Percentiles rank a stretch among this genome's conserved stretches.
Evolutionary conservation across 495 filamentous ascomycete species (phyloP).

Genomic region (Astrothelium subdiscretum): DNA sequence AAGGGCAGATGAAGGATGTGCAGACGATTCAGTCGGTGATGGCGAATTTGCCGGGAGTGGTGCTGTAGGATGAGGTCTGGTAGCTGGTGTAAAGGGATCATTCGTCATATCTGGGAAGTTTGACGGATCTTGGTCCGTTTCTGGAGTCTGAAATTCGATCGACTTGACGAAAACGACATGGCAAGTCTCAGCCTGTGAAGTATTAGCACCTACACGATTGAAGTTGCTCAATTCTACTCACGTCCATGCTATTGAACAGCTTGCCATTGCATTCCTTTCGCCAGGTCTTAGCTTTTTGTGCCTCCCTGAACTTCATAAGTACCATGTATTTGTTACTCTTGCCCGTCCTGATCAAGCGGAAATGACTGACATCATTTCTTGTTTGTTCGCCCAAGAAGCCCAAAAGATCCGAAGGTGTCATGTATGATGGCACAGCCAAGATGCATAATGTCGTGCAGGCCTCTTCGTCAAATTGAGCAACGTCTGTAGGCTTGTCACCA

Average conservation of each 20-base stretch:
- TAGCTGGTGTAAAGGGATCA: slow-evolving; percentile 50
- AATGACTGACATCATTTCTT: slow-evolving; percentile 80
- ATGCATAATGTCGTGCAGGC: slow-evolving; percentile 88
- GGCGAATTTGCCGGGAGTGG: slow-evolving; percentile 17
- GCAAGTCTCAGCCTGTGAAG: slow-evolving; percentile 74
- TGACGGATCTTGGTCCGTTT: slow-evolving; percentile 24
- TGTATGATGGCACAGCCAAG: slow-evolving; percentile 85
- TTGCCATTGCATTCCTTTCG: slow-evolving; percentile 86
- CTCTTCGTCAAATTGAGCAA: slow-evolving; percentile 35
- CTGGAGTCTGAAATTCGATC: slow-evolving; percentile 53
- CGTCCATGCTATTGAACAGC: slow-evolving; percentile 89
- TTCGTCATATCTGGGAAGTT: slow-evolving; percentile 48
- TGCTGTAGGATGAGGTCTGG: slow-evolving; percentile 16
- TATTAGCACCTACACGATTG: slow-evolving; percentile 14
- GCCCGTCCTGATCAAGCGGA: slow-evolving; percentile 86
- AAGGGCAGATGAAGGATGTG: slow-evolving; percentile 38
- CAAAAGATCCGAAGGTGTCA: slow-evolving; percentile 81
- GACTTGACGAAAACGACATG: slow-evolving; percentile 93
- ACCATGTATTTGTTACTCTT: slow-evolving; percentile 90
- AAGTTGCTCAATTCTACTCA: slow-evolving; percentile 31
- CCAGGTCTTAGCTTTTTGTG: slow-evolving; percentile 63
- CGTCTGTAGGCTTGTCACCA: slow-evolving; percentile 9
- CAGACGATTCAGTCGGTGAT: slow-evolving; percentile 28
- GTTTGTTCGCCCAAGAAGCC: slow-evolving; percentile 89
- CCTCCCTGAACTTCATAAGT: slow-evolving; percentile 84